phyloP scores from a whole-genome alignment of 1,284 basidiomycete genomes.

The Veloboletus limbatus region DNA sequence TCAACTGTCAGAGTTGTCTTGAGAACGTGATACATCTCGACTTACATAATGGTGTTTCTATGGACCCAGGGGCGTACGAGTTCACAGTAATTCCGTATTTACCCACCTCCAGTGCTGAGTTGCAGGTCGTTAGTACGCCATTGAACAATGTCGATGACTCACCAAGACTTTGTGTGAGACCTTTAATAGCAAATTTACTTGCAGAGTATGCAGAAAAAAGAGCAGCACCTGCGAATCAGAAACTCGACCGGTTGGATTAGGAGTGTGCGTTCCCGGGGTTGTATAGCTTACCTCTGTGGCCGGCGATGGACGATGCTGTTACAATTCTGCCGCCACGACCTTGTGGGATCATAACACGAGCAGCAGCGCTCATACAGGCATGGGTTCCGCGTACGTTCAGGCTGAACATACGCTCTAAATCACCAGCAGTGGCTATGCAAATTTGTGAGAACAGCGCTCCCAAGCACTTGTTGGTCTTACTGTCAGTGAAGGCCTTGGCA shows the following conservation, averaged over 20 bases:
- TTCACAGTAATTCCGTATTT: slow-evolving; percentile 4
- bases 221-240: slow-evolving; percentile 3
- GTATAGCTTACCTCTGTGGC: slow-evolving; percentile 2
- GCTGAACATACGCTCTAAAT: slow-evolving; percentile 2
- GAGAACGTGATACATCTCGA: not conserved
- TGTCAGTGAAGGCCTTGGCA: slow-evolving; percentile 4
- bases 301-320: slow-evolving; percentile 7
- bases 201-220: slow-evolving; percentile 8
- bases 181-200: slow-evolving; percentile 9
- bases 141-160: not conserved
- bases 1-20: not conserved
- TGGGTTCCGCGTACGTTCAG: slow-evolving; percentile 8
- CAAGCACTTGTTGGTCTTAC: not conserved
- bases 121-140: not conserved
- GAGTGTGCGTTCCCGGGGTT: no score
- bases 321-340: slow-evolving; percentile 7
- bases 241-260: no score
- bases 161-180: slow-evolving; percentile 9
- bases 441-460: not conserved
- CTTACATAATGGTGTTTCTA: slow-evolving; percentile 6
- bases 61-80: no score
- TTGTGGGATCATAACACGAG: slow-evolving; percentile 5
- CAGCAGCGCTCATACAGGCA: slow-evolving; percentile 4
- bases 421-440: not conserved
- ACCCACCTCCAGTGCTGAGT: slow-evolving; percentile 5